Evolutionary conservation across 108 stramenopile species (phyloP), one percentile per base, ranked within the genome.

Genomic region (Skeletonema marinoi): DNA sequence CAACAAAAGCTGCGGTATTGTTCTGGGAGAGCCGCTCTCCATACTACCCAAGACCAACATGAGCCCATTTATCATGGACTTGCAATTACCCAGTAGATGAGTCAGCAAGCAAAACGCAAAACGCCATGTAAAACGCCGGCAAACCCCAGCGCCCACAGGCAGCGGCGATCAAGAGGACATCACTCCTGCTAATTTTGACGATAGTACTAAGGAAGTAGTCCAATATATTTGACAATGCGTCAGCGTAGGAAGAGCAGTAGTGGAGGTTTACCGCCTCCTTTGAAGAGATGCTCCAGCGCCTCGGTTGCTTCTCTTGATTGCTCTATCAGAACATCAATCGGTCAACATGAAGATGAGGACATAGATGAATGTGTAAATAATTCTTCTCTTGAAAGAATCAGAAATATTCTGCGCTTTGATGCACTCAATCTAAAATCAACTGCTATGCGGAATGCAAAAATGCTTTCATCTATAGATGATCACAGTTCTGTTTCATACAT

Each of bases 401-500:
- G 59, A 13, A 38, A 25, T 19, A 25, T 77, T 21, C 32, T 77
- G n/a, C 17, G 3, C 4, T 77, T 77, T 35, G 75, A 77, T 32
- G 46, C 75, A 21, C 17, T 60, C 8, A 16, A 62, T 51, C 41
- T 68, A 12, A 41, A 36, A 36, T 77, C 75, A 29, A 63, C 75
- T 13, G 8, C 44, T 11, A 32, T 32, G 35, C 36, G 75, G 17
- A 61, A 69, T 50, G 21, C 39, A 50, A 30, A 29, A 25, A 69
- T 77, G 75, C 38, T 61, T 41, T 14, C 54, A 12, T 56, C 61
- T 14, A 3, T 67, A 66, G 54, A 62, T 7, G 21, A 25, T 3
- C 31, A 62, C 11, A 29, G 69, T 30, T n/a, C 17, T 32, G 69
- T 71, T 30, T 31, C 29, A 11, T 14, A 35, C 61, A 66, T 71